phyloP scores from a whole-genome alignment of 192 early-diverging fungal genomes.

The Bifiguratus adelaidae region DNA sequence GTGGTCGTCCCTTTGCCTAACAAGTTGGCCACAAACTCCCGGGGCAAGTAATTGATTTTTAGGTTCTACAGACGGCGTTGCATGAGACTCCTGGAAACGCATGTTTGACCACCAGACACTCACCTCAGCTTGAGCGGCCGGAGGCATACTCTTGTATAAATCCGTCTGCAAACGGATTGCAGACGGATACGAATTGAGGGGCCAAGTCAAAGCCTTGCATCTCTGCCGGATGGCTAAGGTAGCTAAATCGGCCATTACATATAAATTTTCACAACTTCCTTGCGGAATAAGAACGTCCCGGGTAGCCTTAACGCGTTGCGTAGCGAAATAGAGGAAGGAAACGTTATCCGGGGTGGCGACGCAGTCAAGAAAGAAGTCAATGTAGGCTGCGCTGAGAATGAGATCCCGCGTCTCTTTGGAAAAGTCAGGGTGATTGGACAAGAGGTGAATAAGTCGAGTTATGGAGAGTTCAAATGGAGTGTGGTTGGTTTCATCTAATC shows the following conservation, averaged over 20 bases:
- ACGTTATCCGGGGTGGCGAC: conserved; percentile 75
- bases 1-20: no score
- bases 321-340: conserved; percentile 69
- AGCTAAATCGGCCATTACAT: conserved; percentile 75
- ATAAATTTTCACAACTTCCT: conserved; percentile 42
- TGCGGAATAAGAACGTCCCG: conserved; percentile 35
- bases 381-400: conserved; percentile 50
- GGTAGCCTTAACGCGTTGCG: conserved; percentile 68
- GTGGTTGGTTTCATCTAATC: neutral
- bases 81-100: neutral
- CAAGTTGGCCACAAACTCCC: no score
- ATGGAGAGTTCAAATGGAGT: conserved; percentile 44
- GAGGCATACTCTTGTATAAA: conserved; percentile 44
- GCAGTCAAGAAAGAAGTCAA: conserved; percentile 76
- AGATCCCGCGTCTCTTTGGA: conserved; percentile 26
- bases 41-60: conserved; percentile 17
- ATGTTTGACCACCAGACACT: neutral
- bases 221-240: conserved; percentile 72
- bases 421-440: conserved; percentile 87
- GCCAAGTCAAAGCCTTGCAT: conserved; percentile 66
- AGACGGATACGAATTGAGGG: conserved; percentile 67
- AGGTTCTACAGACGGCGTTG: conserved; percentile 9
- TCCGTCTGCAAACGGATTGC: conserved; percentile 54
- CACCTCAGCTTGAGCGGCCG: conserved; percentile 24
- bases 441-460: conserved; percentile 55